These are phyloP conservation scores for Hippophae gyantsensis DNA, from an alignment of 306 rosid species.

Conservation along the genomic window DNA sequence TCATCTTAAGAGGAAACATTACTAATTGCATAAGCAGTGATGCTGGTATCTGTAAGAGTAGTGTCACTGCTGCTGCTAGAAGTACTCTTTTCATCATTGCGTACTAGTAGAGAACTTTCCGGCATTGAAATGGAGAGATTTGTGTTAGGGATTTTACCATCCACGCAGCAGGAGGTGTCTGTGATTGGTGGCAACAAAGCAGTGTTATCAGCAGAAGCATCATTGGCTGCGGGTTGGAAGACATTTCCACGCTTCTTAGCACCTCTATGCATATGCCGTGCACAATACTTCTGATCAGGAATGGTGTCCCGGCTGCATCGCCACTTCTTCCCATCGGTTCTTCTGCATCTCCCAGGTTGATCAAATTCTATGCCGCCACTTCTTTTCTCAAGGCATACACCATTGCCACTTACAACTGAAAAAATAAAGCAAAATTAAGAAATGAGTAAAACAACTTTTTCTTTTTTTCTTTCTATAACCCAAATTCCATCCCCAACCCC, in stretches of 20 bases:
- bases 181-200: slow-evolving; percentile 18
- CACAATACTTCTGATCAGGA: slow-evolving; percentile 64
- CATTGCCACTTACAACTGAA: slow-evolving; percentile 42
- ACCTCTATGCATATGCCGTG: slow-evolving; percentile 69
- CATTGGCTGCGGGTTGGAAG: slow-evolving; percentile 18
- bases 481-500: too few relatives aligned
- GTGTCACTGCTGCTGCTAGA: slow-evolving; percentile 47
- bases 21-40: slow-evolving; percentile 28
- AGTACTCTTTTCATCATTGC: slow-evolving; percentile 25
- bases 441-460: background rate
- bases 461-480: too few relatives aligned
- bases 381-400: slow-evolving; percentile 18
- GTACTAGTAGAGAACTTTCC: slow-evolving; percentile 19
- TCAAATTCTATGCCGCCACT: slow-evolving; percentile 35
- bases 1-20: slow-evolving; percentile 24
- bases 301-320: slow-evolving; percentile 53
- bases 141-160: slow-evolving; percentile 34
- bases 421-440: slow-evolving; percentile 8
- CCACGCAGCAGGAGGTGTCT: slow-evolving; percentile 12
- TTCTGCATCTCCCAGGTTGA: slow-evolving; percentile 50
- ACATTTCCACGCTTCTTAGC: slow-evolving; percentile 39
- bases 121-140: slow-evolving; percentile 59
- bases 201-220: slow-evolving; percentile 12
- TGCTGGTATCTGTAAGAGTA: slow-evolving; percentile 50
- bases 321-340: slow-evolving; percentile 95